Percentiles rank a stretch among this genome's conserved stretches.
These are phyloP conservation scores for Ramalina intermedia DNA, from an alignment of 495 filamentous ascomycete species.

Conservation along the genomic window DNA sequence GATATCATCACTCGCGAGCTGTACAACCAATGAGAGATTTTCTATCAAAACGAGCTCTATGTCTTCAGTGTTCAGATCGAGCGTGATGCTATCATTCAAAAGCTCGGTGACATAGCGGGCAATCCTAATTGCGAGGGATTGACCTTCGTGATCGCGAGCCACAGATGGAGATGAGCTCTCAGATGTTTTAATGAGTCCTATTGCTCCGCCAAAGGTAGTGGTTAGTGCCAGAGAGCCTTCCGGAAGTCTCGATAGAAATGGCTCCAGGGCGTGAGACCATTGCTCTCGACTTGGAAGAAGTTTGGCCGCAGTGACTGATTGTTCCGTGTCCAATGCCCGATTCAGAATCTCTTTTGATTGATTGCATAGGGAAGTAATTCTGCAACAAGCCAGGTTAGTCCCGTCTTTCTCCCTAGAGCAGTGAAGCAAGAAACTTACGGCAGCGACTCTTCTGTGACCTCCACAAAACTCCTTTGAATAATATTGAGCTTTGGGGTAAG, in stretches of 20 bases:
- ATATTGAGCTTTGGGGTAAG: constrained; percentile 32
- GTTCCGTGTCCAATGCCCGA: constrained; percentile 20
- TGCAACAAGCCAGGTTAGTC: constrained; percentile 8
- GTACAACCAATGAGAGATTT: constrained; percentile 37
- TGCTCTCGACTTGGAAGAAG: constrained; percentile 32
- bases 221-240: constrained; percentile 54
- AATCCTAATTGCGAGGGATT: constrained; percentile 60
- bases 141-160: constrained; percentile 48
- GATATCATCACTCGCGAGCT: constrained; percentile 50
- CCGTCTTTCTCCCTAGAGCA: not conserved
- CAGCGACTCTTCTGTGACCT: constrained; percentile 38
- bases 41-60: constrained; percentile 17
- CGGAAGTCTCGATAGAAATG: constrained; percentile 43
- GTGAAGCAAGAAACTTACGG: constrained; percentile 13
- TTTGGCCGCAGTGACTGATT: constrained; percentile 20
- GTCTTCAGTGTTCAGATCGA: constrained; percentile 6
- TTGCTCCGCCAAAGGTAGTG: constrained; percentile 52
- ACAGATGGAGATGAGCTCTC: constrained; percentile 10
- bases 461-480: constrained; percentile 34
- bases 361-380: constrained; percentile 36
- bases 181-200: constrained; percentile 42
- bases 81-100: constrained; percentile 8
- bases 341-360: constrained; percentile 39
- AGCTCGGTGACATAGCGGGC: constrained; percentile 38
- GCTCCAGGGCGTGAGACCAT: constrained; percentile 40